Conservation (phyloP, 139 green algal species). For the Tetratostichococcus sp. region DNA sequence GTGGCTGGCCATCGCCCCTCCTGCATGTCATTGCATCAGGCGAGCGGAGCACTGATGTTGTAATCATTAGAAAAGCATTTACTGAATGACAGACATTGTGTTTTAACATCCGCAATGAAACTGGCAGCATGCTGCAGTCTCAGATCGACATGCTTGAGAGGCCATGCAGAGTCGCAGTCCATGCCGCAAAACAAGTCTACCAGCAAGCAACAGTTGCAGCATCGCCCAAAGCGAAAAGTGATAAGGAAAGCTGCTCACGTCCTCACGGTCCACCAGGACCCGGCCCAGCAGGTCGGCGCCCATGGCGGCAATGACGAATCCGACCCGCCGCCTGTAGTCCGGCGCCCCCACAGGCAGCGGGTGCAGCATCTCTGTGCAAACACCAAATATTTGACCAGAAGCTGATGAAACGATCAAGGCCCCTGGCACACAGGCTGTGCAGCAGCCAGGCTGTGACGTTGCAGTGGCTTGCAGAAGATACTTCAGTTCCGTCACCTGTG, state of each 20-base stretch:
- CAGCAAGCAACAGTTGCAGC: neutral
- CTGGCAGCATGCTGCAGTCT: too few relatives aligned
- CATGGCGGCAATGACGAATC: slow-evolving; percentile 38
- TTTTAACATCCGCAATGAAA: too few relatives aligned
- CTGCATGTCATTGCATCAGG: neutral
- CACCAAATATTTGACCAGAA: neutral
- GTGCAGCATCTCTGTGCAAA: slow-evolving; percentile 22
- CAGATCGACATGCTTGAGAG: neutral
- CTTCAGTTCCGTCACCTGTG: slow-evolving; percentile 15
- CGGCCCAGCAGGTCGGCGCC: slow-evolving; percentile 40
- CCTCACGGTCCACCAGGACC: slow-evolving; percentile 28
- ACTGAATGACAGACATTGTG: too few relatives aligned
- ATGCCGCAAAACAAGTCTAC: neutral
- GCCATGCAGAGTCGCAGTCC: too few relatives aligned
- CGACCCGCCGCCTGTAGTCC: slow-evolving; percentile 28
- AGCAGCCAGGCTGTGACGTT: neutral
- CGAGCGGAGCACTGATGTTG: too few relatives aligned
- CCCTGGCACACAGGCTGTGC: neutral
- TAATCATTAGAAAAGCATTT: too few relatives aligned
- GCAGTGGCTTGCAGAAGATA: neutral
- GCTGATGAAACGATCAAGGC: too few relatives aligned
- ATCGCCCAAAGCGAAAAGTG: neutral
- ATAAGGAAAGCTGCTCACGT: neutral
- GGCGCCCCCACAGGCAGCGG: slow-evolving; percentile 25
- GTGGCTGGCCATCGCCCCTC: slow-evolving; percentile 12